phyloP scores from a whole-genome alignment of 192 early-diverging fungal genomes.

The Globomyces pollinis-pini region DNA sequence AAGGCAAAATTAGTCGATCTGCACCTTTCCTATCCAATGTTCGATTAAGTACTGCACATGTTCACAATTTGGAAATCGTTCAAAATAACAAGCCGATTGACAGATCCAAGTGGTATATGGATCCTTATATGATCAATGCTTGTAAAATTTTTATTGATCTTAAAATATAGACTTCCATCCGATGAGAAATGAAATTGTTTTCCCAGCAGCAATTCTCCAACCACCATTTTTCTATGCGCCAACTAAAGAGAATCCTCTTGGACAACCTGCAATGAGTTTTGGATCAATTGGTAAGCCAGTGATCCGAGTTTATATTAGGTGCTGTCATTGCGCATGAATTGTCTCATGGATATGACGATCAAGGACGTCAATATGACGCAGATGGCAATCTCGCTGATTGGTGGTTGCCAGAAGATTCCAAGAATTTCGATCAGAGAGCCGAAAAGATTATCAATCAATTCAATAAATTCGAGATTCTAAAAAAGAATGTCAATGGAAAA shows the following conservation, averaged over 20 bases:
- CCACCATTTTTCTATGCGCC: slow-evolving; percentile 22
- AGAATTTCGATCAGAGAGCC: slow-evolving; percentile 13
- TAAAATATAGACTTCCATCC: slow-evolving; percentile 30
- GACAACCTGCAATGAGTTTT: slow-evolving; percentile 20
- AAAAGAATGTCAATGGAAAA: slow-evolving; percentile 17
- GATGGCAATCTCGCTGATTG: slow-evolving; percentile 23
- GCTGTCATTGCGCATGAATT: slow-evolving; percentile 34
- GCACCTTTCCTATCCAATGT: slow-evolving; percentile 1
- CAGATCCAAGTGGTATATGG: slow-evolving; percentile 23
- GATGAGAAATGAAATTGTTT: slow-evolving; percentile 21
- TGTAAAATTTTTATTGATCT: no score
- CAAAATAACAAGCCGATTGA: slow-evolving; percentile 18
- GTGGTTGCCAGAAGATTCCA: slow-evolving; percentile 21
- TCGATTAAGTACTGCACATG: not conserved
- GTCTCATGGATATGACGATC: slow-evolving; percentile 32
- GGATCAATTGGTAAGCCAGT: slow-evolving; percentile 29
- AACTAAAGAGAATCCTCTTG: slow-evolving; percentile 1
- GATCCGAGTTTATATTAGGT: no score
- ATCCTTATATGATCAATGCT: slow-evolving; percentile 26
- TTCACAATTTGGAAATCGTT: not conserved
- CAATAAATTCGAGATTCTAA: not conserved
- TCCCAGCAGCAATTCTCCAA: slow-evolving; percentile 27
- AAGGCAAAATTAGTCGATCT: not conserved
- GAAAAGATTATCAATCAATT: slow-evolving; percentile 11
- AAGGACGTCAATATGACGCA: slow-evolving; percentile 21